These are phyloP conservation scores for Zelopaecilomyces penicillatus DNA, from an alignment of 2,329 filamentous ascomycete species.

Conservation along the genomic window DNA sequence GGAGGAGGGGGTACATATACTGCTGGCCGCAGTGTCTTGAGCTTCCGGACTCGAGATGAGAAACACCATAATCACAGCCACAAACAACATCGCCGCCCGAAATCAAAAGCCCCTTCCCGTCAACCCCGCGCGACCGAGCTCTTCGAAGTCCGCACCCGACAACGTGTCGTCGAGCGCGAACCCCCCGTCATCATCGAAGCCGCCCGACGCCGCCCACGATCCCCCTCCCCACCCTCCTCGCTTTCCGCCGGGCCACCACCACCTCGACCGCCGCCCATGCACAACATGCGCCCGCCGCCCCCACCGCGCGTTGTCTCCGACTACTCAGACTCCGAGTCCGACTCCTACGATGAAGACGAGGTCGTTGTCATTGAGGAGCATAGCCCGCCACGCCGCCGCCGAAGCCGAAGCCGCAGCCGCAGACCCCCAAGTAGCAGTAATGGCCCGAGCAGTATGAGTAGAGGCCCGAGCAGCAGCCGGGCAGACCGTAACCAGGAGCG, in stretches of 20 bases:
- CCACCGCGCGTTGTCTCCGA: slow-evolving; percentile 20
- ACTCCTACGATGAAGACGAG: slow-evolving; percentile 29
- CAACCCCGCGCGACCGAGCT: slow-evolving; percentile 18
- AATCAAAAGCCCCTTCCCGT: slow-evolving; percentile 5
- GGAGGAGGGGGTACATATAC: not conserved
- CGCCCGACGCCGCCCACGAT: slow-evolving; percentile 18
- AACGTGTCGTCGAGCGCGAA: slow-evolving; percentile 10
- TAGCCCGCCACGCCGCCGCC: slow-evolving; percentile 17
- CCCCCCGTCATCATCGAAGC: not conserved
- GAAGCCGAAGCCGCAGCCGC: slow-evolving; percentile 13
- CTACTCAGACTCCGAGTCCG: slow-evolving; percentile 11
- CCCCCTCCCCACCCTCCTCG: slow-evolving; percentile 19
- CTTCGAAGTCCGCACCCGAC: slow-evolving; percentile 19
- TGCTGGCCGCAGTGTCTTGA: slow-evolving; percentile 11
- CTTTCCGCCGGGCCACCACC: slow-evolving; percentile 12
- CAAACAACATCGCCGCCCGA: slow-evolving; percentile 4
- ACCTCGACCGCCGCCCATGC: not conserved
- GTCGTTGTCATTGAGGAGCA: slow-evolving; percentile 29
- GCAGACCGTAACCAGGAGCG: not conserved
- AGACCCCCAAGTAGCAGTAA: not conserved
- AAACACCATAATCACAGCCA: slow-evolving; percentile 2
- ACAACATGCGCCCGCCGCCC: slow-evolving; percentile 9
- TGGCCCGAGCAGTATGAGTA: slow-evolving; percentile 7
- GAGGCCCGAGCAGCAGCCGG: slow-evolving; percentile 16
- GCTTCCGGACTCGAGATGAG: slow-evolving; percentile 8